A percentile compares a stretch with the other conserved stretches of the same genome.
Evolutionary conservation across 108 stramenopile species (phyloP).

Genomic region (Skeletonema grethae): DNA sequence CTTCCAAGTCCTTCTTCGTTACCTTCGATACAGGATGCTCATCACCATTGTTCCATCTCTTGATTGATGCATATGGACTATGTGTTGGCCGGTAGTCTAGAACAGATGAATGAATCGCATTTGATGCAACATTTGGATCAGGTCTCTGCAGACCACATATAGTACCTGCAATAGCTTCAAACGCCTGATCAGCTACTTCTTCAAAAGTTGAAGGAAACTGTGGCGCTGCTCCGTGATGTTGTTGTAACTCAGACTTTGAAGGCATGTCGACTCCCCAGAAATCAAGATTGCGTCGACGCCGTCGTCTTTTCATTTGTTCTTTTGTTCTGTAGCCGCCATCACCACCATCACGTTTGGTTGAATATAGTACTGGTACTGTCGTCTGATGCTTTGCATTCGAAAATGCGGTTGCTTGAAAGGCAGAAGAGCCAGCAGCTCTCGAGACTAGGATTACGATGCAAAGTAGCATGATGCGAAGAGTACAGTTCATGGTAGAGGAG

Average conservation of each 20-base stretch:
- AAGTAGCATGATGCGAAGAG: background rate
- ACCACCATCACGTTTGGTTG: background rate
- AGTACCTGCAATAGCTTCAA: constrained; percentile 62
- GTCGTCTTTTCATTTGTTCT: constrained; percentile 10
- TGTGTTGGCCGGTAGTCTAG: constrained; percentile 62
- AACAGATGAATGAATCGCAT: constrained; percentile 60
- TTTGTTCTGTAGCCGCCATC: background rate
- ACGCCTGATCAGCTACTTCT: constrained; percentile 60
- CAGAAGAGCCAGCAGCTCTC: background rate
- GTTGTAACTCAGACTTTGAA: background rate
- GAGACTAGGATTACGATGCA: background rate
- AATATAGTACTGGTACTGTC: background rate
- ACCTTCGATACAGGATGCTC: background rate
- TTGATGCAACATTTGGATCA: constrained; percentile 63
- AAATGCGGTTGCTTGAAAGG: background rate
- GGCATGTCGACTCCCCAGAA: constrained; percentile 48
- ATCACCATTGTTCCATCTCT: constrained; percentile 29
- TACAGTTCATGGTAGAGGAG: background rate
- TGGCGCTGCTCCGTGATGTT: constrained; percentile 4
- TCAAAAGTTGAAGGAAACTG: constrained; percentile 54
- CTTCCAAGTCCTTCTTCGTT: constrained; percentile 8
- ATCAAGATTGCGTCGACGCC: constrained; percentile 33
- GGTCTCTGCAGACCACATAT: constrained; percentile 52
- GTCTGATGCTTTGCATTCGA: background rate
- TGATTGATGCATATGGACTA: constrained; percentile 25